These are phyloP conservation scores for Cupressus sempervirens DNA, from an alignment of 75 land plant genomes.

Conservation along the genomic window DNA sequence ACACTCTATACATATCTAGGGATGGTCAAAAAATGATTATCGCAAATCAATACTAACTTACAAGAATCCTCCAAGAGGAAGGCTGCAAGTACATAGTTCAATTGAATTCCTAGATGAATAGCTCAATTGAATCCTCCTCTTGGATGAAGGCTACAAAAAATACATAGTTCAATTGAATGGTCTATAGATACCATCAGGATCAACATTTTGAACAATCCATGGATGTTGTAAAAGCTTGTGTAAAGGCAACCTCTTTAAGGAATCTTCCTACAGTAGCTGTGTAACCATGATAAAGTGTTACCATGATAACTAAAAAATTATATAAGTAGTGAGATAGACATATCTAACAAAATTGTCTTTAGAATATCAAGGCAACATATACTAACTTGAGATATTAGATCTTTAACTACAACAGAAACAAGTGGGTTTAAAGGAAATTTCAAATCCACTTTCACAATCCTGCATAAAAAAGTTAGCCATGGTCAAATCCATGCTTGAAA, in stretches of 20 bases:
- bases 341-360: background rate
- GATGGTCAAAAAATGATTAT: background rate
- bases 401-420: conserved; percentile 77
- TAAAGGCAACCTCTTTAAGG: conserved; percentile 68
- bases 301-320: background rate
- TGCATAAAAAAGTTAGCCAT: too few species aligned
- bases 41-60: too few species aligned
- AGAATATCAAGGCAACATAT: background rate
- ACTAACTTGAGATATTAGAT: conserved; percentile 76
- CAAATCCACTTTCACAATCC: conserved; percentile 83
- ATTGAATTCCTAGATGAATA: too few species aligned
- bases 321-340: background rate
- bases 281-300: background rate
- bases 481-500: background rate
- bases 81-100: too few species aligned
- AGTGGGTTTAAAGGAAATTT: conserved; percentile 79
- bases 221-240: conserved; percentile 79
- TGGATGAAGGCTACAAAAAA: too few species aligned
- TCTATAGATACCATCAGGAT: conserved; percentile 71
- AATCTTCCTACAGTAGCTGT: conserved; percentile 82
- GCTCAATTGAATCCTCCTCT: too few species aligned
- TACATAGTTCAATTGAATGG: background rate
- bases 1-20: background rate
- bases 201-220: conserved; percentile 86
- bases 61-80: too few species aligned